Evolutionary conservation across 768 basidiomycete genomes (phyloP), one percentile per base, ranked within the genome.

Genomic region (Boletus bicolor): DNA sequence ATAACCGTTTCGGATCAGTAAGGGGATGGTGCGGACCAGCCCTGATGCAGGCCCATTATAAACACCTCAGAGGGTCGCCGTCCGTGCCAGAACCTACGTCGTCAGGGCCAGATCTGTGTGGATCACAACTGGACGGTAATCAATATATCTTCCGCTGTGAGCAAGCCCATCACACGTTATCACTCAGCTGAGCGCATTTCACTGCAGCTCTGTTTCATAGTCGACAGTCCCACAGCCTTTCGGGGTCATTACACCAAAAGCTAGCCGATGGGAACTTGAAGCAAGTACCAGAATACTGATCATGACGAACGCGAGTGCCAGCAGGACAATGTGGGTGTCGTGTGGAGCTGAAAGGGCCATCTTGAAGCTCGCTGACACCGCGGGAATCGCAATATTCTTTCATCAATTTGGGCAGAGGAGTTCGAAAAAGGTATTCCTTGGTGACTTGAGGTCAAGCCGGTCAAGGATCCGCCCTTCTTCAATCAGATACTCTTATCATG

Each of bases 191-290:
- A 39, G 41, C 21, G 21, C 26, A 30, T 15, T 43, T 21, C 32
- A 15, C 17, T 44, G 15, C 24, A 30, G 3, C 28, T 17, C 17
- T 28, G 45, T 30, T 10, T n/a, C 28, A 11, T 14, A 34, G 28
- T 7, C 19, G 45, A 19, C 36, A 4, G 17, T 49, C 48, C 15
- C 49, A 43, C 34, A 36, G 7, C 8, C 17, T 14, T 15, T 26
- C 45, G 45, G 32, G 21, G 7, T 14, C 45, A 52, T 49, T 35
- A n/a, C 37, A 28, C 28, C 51, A 15, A 44, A 26, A 10, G 17
- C 15, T 28, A 52, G 45, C 61, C 61, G 61, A 41, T 63, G 61
- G 56, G 53, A 62, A 53, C 21, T 24, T 24, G 21, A 24, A 24
- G 26, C 21, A 43, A n/a, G 15, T n/a, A 21, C 14, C 30, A 39